Percentiles rank a stretch among this genome's conserved stretches.
These are phyloP conservation scores for Chlamydomonas applanata DNA, from an alignment of 139 green algal species.

Conservation along the genomic window DNA sequence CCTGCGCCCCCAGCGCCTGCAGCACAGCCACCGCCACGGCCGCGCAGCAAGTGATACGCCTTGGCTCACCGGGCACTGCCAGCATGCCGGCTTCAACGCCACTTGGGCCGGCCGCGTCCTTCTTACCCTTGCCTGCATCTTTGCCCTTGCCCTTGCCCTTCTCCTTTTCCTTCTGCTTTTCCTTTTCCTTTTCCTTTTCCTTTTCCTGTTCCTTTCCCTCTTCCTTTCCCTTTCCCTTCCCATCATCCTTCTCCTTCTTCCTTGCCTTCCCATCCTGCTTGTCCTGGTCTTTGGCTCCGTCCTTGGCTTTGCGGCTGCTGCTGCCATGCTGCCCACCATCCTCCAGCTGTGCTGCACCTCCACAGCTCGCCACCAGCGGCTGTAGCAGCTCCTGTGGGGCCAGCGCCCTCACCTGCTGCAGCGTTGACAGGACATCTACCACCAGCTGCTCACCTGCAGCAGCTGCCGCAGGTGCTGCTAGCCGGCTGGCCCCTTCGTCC, in stretches of 20 bases:
- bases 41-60: neutral
- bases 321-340: neutral
- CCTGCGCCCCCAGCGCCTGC: neutral
- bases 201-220: neutral
- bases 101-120: neutral
- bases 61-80: neutral
- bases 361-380: neutral
- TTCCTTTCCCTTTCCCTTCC: neutral
- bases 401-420: neutral
- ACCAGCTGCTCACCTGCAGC: neutral
- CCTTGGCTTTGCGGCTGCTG: neutral
- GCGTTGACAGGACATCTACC: neutral
- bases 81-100: neutral
- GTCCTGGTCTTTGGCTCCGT: neutral
- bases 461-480: constrained; percentile 8
- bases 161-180: neutral
- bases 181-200: neutral
- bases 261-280: constrained; percentile 2
- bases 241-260: neutral
- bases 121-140: neutral
- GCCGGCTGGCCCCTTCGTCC: neutral
- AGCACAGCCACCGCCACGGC: neutral
- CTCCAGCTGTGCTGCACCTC: neutral
- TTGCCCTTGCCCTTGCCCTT: neutral
- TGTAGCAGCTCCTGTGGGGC: neutral